Conservation (phyloP, 2,329 filamentous ascomycete genomes). For the Elsinoe fawcettii region DNA sequence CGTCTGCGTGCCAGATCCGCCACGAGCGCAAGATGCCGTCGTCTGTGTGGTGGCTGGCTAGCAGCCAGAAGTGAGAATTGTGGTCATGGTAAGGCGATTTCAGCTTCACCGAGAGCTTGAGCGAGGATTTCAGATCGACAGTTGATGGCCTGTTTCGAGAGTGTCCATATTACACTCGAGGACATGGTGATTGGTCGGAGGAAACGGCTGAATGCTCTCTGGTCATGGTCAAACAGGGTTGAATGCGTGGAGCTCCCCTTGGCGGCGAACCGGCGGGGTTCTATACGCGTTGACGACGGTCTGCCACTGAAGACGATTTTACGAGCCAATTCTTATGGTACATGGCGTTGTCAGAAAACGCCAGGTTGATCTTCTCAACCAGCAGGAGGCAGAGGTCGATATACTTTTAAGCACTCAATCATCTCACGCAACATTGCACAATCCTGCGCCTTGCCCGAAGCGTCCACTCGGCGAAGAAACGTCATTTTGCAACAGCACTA, state of each 20-base stretch:
- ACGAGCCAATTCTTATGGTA: too few species aligned
- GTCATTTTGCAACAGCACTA: too few species aligned
- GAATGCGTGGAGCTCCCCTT: neutral
- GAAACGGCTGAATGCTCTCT: neutral
- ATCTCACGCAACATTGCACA: neutral
- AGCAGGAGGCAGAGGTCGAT: too few species aligned
- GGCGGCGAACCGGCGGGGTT: neutral
- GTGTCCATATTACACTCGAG: neutral
- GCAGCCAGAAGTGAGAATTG: too few species aligned
- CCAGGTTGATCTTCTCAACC: too few species aligned
- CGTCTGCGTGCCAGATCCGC: too few species aligned
- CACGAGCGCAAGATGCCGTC: too few species aligned
- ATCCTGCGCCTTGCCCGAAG: neutral
- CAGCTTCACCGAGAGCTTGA: neutral
- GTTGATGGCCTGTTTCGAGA: neutral
- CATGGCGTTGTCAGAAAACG: too few species aligned
- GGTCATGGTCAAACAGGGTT: neutral
- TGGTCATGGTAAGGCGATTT: neutral
- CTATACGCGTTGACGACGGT: too few species aligned
- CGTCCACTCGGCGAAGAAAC: neutral
- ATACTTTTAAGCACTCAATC: neutral
- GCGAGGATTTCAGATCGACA: neutral
- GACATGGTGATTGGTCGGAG: neutral
- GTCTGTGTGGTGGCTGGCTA: too few species aligned
- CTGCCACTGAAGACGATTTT: too few species aligned